Base-by-base conservation (phyloP, 2,329 filamentous ascomycete genomes). In the Boeremia lycopersici region DNA sequence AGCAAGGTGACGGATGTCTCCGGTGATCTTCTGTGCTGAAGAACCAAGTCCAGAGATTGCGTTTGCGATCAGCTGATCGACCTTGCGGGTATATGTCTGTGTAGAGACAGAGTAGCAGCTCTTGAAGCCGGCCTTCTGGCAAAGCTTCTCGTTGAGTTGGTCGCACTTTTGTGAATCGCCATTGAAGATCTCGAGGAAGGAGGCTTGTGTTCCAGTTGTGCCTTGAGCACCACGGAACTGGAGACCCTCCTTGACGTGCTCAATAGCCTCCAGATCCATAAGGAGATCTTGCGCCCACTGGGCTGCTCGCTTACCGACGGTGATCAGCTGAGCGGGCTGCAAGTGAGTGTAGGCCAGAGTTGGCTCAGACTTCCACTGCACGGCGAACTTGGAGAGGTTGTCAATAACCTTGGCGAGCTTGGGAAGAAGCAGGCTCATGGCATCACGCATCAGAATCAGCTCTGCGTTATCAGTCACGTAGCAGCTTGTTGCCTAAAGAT, bases 11-110 rank as follows among this genome's bases (percentile, higher is more conserved):
- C 89, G 83, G 61, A 95, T 89, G 67, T 93, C 89, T 26, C 83
- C 82, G 43, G 85, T 84, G 57, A 96, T 93, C 56, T 88, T 85
- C 70, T 90, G 84, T 44, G 86, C 89, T 0, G 90, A 91, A n/a
- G 90, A 83, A 23, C 90, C 92, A 46, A 96, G 86, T 1, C 86
- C 90, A 29, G 84, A 82, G 30, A 96, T 79, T n/a, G 89, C 90
- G 70, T 95, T 93, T 65, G 87, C 84, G n/a, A 96, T 81, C 52
- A 88, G 82, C 35, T 90, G 81, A 71, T 97, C 92, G 49, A 96
- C 87, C 77, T 95, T 95, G 59, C 91, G 85, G 4, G 89, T 87
- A 77, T 90, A 90, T 6, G 87, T 90, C 70, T 93, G 89, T 17
- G 85, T 86, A 7, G 87, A 89, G 54, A 91, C 84, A 59, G 83